These are phyloP conservation scores for Cercospora zeae-maydis DNA, from an alignment of 2,329 filamentous ascomycete genomes.

Conservation along the genomic window DNA sequence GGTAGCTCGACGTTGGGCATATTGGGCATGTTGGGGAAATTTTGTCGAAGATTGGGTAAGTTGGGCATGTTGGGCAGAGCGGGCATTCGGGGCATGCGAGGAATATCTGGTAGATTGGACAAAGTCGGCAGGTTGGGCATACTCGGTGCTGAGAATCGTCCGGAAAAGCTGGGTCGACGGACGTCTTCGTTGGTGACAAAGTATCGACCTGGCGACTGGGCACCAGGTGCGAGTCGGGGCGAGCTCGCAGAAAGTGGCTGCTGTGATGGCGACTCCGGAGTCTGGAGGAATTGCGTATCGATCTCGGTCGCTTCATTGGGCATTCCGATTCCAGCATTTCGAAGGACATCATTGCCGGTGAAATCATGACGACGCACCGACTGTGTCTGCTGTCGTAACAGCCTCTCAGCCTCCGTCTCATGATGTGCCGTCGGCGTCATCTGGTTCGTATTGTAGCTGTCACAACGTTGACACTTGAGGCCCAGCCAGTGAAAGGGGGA, in stretches of 20 bases:
- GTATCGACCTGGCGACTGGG: slow-evolving; percentile 33
- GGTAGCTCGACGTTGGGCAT: slow-evolving; percentile 36
- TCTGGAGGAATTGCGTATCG: slow-evolving; percentile 17
- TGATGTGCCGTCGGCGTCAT: slow-evolving; percentile 42
- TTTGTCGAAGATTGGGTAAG: slow-evolving; percentile 17
- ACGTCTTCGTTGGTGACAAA: slow-evolving; percentile 33
- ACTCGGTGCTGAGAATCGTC: slow-evolving; percentile 30
- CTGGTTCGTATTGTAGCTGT: slow-evolving; percentile 53
- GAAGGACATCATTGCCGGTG: slow-evolving; percentile 35
- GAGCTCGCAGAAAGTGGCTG: slow-evolving; percentile 16
- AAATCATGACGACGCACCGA: slow-evolving; percentile 36
- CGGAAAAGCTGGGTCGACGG: slow-evolving; percentile 29
- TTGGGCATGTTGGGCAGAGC: slow-evolving; percentile 32
- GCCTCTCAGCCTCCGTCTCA: slow-evolving; percentile 35
- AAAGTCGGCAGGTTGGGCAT: slow-evolving; percentile 30
- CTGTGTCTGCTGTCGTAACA: slow-evolving; percentile 30
- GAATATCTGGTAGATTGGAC: slow-evolving; percentile 26
- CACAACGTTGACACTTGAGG: slow-evolving; percentile 70
- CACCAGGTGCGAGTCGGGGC: slow-evolving; percentile 23
- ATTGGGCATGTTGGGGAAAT: slow-evolving; percentile 25
- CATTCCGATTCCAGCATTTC: slow-evolving; percentile 34
- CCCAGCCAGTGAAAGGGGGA: slow-evolving; percentile 93
- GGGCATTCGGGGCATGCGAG: slow-evolving; percentile 32
- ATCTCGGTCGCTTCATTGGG: slow-evolving; percentile 22
- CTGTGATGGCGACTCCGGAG: slow-evolving; percentile 19